phyloP scores from a whole-genome alignment of 75 land plant species.

The Pinus taeda region DNA sequence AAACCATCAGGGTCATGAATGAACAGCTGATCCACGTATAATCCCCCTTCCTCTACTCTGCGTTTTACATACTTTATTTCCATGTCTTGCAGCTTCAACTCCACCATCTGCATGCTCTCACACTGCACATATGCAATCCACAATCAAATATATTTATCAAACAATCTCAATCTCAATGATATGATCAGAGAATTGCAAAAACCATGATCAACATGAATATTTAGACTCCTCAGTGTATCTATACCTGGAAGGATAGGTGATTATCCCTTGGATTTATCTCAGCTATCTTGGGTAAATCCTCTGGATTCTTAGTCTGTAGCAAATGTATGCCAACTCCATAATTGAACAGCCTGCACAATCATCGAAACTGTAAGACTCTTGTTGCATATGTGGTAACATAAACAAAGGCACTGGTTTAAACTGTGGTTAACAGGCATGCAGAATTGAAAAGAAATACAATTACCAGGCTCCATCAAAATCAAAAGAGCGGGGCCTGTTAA shows the following conservation, averaged over 20 bases:
- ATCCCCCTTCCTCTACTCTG: constrained; percentile 16
- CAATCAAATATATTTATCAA: too few species aligned
- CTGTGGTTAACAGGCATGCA: too few species aligned
- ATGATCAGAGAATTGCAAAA: too few species aligned
- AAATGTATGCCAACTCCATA: constrained; percentile 80
- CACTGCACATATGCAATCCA: background rate
- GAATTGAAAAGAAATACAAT: too few species aligned
- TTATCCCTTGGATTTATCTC: constrained; percentile 76
- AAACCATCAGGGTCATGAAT: constrained; percentile 36
- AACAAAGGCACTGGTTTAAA: too few species aligned
- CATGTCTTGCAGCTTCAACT: constrained; percentile 6
- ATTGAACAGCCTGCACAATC: constrained; percentile 51
- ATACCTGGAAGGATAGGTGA: constrained; percentile 78
- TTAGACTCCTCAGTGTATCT: too few species aligned
- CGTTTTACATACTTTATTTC: constrained; percentile 9
- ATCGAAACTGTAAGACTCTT: too few species aligned
- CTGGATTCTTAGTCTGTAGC: constrained; percentile 36
- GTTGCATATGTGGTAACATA: too few species aligned
- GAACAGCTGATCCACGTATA: constrained; percentile 25
- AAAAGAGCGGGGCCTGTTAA: constrained; percentile 27
- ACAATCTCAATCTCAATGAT: too few species aligned
- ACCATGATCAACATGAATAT: too few species aligned
- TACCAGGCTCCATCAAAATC: constrained; percentile 37
- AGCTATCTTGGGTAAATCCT: constrained; percentile 22
- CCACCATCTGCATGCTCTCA: background rate